phyloP scores from a whole-genome alignment of 129 eudicot genomes.

The sunflower (Helianthus annuus) region HanXRQr2.0-SUNRISE NC_035448.2:110341373-110341872 shows the following conservation, averaged over 20 bases:
- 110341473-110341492: background rate
- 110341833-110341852: conserved; percentile 72
- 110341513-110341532: conserved; percentile 97
- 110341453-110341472: background rate
- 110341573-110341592: conserved; percentile 58
- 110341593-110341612: background rate
- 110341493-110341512: conserved; percentile 45
- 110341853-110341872: conserved; percentile 71
- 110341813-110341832: conserved; percentile 80
- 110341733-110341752: conserved; percentile 58
- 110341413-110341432: conserved; percentile 43
- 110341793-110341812: conserved; percentile 58
- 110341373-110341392: conserved; percentile 60
- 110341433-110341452: conserved; percentile 20
- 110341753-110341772: conserved; percentile 91
- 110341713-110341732: conserved; percentile 30
- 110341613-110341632: conserved; percentile 12
- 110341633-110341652: conserved; percentile 5
- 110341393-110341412: conserved; percentile 89
- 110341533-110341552: conserved; percentile 80
- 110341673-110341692: background rate
- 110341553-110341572: conserved; percentile 90
- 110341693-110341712: background rate
- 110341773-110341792: conserved; percentile 87
- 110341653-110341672: background rate